Conservation (phyloP, 2,329 filamentous ascomycete genomes). For the Aureobasidium melanogenum region DNA sequence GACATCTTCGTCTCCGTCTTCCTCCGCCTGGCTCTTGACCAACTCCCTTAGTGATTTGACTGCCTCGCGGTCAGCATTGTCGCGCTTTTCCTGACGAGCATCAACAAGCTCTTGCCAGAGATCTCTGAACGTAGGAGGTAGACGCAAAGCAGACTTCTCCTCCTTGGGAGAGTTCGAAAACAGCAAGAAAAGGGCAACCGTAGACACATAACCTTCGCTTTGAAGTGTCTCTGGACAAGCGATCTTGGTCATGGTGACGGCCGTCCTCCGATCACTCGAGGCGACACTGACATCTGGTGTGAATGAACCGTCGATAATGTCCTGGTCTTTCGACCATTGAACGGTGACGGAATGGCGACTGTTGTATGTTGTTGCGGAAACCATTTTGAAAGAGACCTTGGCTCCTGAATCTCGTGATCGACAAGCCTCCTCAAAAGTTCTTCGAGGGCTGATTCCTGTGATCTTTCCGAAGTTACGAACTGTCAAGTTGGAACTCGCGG, state of each 20-base stretch:
- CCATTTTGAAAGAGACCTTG: slow-evolving; percentile 56
- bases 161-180: slow-evolving; percentile 73
- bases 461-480: slow-evolving; percentile 80
- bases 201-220: slow-evolving; percentile 80
- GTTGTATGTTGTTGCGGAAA: slow-evolving; percentile 67
- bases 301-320: slow-evolving; percentile 35
- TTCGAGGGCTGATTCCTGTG: slow-evolving; percentile 65
- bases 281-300: slow-evolving; percentile 35
- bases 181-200: slow-evolving; percentile 69
- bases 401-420: slow-evolving; percentile 66
- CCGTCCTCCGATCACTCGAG: slow-evolving; percentile 40
- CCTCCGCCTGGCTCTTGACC: slow-evolving; percentile 58
- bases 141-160: slow-evolving; percentile 70
- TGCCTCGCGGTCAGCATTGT: slow-evolving; percentile 59
- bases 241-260: slow-evolving; percentile 64
- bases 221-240: slow-evolving; percentile 69
- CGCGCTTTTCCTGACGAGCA: slow-evolving; percentile 58
- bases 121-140: slow-evolving; percentile 76
- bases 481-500: slow-evolving; percentile 39
- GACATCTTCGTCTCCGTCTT: slow-evolving; percentile 42
- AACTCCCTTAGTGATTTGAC: slow-evolving; percentile 62
- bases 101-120: slow-evolving; percentile 73
- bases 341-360: slow-evolving; percentile 68
- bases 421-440: slow-evolving; percentile 79
- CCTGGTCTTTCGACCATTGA: slow-evolving; percentile 68